Percentiles rank a stretch among this genome's conserved stretches.
Conservation (phyloP, 1,284 basidiomycete genomes). For the Apiotrichum siamense region DNA sequence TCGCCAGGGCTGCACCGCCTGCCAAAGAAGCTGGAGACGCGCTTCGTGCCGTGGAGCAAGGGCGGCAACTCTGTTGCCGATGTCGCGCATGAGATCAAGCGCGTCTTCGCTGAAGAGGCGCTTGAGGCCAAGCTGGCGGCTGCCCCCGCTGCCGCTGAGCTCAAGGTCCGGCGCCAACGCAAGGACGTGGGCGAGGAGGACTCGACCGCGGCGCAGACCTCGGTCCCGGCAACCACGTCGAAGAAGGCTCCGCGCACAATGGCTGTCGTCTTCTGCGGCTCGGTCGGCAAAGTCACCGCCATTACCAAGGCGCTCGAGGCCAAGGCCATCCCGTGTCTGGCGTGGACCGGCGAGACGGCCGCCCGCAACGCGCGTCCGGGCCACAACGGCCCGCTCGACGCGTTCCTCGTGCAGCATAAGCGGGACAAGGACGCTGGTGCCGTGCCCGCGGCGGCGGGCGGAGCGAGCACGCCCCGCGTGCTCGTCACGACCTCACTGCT, state of each 20-base stretch:
- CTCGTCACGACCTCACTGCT: constrained; percentile 83
- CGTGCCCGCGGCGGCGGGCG: not conserved
- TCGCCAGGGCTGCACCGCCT: constrained; percentile 73
- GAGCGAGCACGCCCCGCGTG: constrained; percentile 52
- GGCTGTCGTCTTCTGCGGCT: constrained; percentile 75
- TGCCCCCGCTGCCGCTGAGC: too few relatives aligned
- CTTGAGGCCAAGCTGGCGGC: constrained; percentile 4
- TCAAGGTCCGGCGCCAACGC: too few relatives aligned
- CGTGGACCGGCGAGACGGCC: constrained; percentile 56
- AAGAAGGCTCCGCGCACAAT: constrained; percentile 49
- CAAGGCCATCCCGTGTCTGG: constrained; percentile 61
- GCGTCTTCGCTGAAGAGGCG: constrained; percentile 68
- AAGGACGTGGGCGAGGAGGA: too few relatives aligned
- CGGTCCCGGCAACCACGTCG: not conserved
- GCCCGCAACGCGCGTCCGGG: constrained; percentile 44
- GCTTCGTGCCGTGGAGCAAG: constrained; percentile 67
- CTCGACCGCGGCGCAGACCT: not conserved
- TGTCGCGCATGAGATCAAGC: constrained; percentile 64
- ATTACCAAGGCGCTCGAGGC: constrained; percentile 56
- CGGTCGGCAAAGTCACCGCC: constrained; percentile 59
- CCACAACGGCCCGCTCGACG: constrained; percentile 60
- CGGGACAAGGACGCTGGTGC: not conserved
- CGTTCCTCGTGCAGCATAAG: constrained; percentile 50
- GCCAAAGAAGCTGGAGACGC: constrained; percentile 61
- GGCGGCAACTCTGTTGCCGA: constrained; percentile 67